phyloP scores from a whole-genome alignment of 768 basidiomycete species.

The Tricholoma furcatifolium region DNA sequence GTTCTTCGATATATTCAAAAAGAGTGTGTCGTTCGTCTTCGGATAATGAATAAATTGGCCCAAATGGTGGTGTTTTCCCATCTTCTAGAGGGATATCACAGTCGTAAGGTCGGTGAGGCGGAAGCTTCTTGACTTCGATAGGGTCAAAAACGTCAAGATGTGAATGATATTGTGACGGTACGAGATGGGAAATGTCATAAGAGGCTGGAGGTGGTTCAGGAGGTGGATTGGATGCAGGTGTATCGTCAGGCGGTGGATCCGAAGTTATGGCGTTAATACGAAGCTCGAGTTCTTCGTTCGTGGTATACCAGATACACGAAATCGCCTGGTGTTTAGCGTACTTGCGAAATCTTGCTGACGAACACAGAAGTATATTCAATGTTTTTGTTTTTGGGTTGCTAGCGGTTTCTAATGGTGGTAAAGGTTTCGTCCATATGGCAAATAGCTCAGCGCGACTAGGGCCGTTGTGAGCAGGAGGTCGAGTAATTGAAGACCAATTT shows the following conservation, averaged over 20 bases:
- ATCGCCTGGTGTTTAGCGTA: slow-evolving; percentile 18
- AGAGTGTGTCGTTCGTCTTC: slow-evolving; percentile 30
- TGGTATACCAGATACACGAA: slow-evolving; percentile 7
- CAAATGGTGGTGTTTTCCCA: slow-evolving; percentile 28
- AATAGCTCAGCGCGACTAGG: slow-evolving; percentile 11
- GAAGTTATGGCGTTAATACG: neutral
- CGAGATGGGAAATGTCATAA: too few relatives aligned
- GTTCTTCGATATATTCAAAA: slow-evolving; percentile 30
- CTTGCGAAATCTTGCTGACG: slow-evolving; percentile 17
- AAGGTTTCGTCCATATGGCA: slow-evolving; percentile 10
- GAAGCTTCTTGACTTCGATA: slow-evolving; percentile 22
- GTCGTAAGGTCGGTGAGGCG: slow-evolving; percentile 32
- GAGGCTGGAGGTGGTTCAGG: slow-evolving; percentile 1
- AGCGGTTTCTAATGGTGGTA: slow-evolving; percentile 8
- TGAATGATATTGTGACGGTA: neutral
- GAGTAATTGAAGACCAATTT: slow-evolving; percentile 1
- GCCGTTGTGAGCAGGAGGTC: slow-evolving; percentile 6
- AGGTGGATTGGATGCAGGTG: slow-evolving; percentile 14
- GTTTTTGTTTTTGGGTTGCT: slow-evolving; percentile 14
- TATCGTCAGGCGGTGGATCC: slow-evolving; percentile 4
- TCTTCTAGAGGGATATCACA: slow-evolving; percentile 31
- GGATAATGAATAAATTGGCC: slow-evolving; percentile 32
- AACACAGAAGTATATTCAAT: slow-evolving; percentile 12
- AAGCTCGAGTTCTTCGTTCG: neutral
- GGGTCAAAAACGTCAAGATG: slow-evolving; percentile 23